Evolutionary conservation across 129 eudicot species (phyloP).

Genomic region (Helianthus tuberosus): DNA sequence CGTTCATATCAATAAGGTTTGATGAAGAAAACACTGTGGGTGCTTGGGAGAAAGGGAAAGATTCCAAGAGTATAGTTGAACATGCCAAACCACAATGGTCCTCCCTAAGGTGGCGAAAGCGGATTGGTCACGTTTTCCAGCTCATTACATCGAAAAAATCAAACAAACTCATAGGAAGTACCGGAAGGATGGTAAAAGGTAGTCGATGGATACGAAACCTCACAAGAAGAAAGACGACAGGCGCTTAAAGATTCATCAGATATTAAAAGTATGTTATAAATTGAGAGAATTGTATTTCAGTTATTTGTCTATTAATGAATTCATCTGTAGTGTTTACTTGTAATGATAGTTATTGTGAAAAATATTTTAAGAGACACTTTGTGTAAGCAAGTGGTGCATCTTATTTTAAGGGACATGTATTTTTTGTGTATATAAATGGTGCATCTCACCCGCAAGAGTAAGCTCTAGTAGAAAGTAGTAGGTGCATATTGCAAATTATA

Average conservation of each 20-base stretch:
- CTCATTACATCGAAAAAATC: constrained; percentile 67
- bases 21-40: constrained; percentile 67
- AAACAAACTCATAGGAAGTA: constrained; percentile 47
- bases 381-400: neutral
- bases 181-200: constrained; percentile 50
- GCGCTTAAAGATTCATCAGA: constrained; percentile 29
- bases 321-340: neutral
- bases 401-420: neutral
- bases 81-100: constrained; percentile 49
- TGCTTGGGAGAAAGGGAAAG: constrained; percentile 72
- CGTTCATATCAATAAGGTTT: constrained; percentile 83
- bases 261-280: constrained; percentile 5
- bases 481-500: no score
- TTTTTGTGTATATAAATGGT: neutral
- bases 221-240: constrained; percentile 48
- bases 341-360: neutral
- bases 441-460: no score
- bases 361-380: neutral
- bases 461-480: no score
- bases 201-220: constrained; percentile 61
- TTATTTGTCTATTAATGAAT: neutral
- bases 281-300: neutral
- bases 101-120: constrained; percentile 80
- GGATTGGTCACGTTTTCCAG: constrained; percentile 78
- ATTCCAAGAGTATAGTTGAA: constrained; percentile 65